Conservation (phyloP, 2,329 filamentous ascomycete genomes). For the Paraphoma sp. region DNA sequence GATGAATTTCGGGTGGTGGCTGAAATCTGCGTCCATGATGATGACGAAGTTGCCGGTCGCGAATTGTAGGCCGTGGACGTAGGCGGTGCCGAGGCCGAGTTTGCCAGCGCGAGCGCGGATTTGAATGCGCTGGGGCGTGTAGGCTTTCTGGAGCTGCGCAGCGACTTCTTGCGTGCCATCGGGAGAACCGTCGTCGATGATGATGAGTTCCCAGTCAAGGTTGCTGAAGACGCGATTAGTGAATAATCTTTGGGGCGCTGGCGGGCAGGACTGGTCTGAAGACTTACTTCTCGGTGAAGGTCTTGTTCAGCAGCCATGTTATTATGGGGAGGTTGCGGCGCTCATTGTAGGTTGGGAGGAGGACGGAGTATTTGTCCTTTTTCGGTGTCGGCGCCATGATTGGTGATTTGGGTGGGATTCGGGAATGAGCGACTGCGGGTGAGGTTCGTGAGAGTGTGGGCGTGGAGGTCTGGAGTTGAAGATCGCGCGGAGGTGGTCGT, state of each 20-base stretch:
- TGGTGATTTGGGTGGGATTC: constrained; percentile 19
- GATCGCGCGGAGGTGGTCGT: constrained; percentile 32
- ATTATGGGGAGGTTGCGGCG: constrained; percentile 96
- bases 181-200: constrained; percentile 97
- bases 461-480: constrained; percentile 14
- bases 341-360: constrained; percentile 98
- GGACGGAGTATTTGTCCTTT: constrained; percentile 90
- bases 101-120: constrained; percentile 92
- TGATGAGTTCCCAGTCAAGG: constrained; percentile 95
- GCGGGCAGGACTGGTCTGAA: constrained; percentile 7
- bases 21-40: constrained; percentile 99
- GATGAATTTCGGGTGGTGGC: constrained; percentile 99
- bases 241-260: constrained; percentile 5
- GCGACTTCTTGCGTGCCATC: constrained; percentile 94
- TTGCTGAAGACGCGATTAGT: constrained; percentile 62
- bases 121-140: constrained; percentile 75
- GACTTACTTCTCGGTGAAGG: constrained; percentile 83
- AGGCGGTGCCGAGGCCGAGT: constrained; percentile 94
- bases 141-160: constrained; percentile 86
- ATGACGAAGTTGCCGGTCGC: constrained; percentile 93
- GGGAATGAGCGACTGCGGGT: constrained; percentile 40
- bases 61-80: constrained; percentile 92
- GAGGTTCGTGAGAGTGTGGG: constrained; percentile 9
- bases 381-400: constrained; percentile 43
- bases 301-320: constrained; percentile 90